A percentile compares a stretch with the other conserved stretches of the same genome.
phyloP scores from a whole-genome alignment of 2,329 filamentous ascomycete genomes.

The Penicillium griseofulvum region DNA sequence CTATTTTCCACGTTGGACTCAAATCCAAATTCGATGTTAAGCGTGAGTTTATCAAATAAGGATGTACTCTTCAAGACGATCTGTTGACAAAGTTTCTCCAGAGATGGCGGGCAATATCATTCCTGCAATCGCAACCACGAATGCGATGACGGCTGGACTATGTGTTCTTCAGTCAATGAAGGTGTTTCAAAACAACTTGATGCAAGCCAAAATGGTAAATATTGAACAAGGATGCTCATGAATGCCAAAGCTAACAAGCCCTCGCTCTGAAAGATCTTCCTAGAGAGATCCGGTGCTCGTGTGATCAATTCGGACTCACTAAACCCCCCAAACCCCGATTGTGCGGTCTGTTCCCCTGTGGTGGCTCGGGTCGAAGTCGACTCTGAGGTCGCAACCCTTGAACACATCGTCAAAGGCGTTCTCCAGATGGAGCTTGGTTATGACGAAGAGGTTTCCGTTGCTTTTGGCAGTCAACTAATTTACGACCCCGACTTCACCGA shows the following conservation, averaged over 20 bases:
- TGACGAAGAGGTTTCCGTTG: constrained; percentile 75
- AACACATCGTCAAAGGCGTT: constrained; percentile 74
- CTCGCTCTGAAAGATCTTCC: constrained; percentile 60
- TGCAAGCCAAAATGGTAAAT: constrained; percentile 69
- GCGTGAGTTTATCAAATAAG: constrained; percentile 44
- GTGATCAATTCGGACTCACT: constrained; percentile 57
- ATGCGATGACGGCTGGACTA: constrained; percentile 89
- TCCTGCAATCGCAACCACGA: constrained; percentile 95
- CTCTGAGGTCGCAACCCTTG: constrained; percentile 67
- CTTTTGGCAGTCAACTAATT: constrained; percentile 70
- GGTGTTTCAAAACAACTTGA: constrained; percentile 70
- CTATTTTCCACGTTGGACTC: constrained; percentile 81
- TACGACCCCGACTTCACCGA: constrained; percentile 89
- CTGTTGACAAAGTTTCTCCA: constrained; percentile 26
- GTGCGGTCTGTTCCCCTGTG: constrained; percentile 76
- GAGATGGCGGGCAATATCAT: constrained; percentile 99
- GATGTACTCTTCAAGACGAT: background rate
- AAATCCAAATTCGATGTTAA: constrained; percentile 97
- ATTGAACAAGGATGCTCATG: background rate
- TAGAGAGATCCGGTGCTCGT: constrained; percentile 64
- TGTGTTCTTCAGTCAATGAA: constrained; percentile 94
- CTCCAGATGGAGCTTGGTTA: constrained; percentile 71
- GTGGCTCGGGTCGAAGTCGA: constrained; percentile 68
- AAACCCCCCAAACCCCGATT: constrained; percentile 70
- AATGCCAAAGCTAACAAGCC: background rate